These are phyloP conservation scores for Alloascoidea africana DNA, from an alignment of 805 yeast species.

Conservation along the genomic window DNA sequence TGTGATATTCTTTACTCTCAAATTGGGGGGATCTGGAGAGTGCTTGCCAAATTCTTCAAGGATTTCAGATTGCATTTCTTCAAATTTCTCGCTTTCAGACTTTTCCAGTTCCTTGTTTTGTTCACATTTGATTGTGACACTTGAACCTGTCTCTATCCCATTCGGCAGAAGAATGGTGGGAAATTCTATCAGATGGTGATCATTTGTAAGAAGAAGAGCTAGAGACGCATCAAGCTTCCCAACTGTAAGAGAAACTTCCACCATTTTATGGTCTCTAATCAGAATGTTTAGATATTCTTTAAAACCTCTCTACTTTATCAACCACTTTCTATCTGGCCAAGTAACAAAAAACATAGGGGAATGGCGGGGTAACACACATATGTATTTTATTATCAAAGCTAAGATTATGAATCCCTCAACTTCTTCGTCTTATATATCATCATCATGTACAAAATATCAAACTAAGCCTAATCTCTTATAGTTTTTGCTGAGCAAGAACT, in stretches of 20 bases:
- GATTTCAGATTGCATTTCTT: constrained; percentile 56
- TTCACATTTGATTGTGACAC: constrained; percentile 73
- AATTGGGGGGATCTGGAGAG: constrained; percentile 56
- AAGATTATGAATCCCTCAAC: too few relatives aligned
- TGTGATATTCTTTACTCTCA: constrained; percentile 63
- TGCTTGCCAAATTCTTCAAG: constrained; percentile 55
- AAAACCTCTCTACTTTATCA: too few relatives aligned
- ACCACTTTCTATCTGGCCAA: too few relatives aligned
- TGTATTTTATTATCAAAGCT: too few relatives aligned
- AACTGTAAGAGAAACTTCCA: constrained; percentile 84
- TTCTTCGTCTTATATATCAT: too few relatives aligned
- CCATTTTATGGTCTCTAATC: too few relatives aligned
- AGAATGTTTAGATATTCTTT: too few relatives aligned
- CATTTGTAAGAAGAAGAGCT: constrained; percentile 77
- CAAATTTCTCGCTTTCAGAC: constrained; percentile 42
- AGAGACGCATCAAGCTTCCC: constrained; percentile 93
- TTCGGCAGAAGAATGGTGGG: constrained; percentile 90
- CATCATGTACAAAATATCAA: too few relatives aligned
- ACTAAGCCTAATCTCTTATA: too few relatives aligned
- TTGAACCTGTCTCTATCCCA: constrained; percentile 84
- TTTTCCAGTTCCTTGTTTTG: constrained; percentile 56
- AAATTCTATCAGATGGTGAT: constrained; percentile 89
- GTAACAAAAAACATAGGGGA: too few relatives aligned
- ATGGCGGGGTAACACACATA: too few relatives aligned
- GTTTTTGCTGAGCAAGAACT: too few relatives aligned